These are phyloP conservation scores for Simmondsia chinensis DNA, from an alignment of 148 eudicot species.

Conservation along the genomic window DNA sequence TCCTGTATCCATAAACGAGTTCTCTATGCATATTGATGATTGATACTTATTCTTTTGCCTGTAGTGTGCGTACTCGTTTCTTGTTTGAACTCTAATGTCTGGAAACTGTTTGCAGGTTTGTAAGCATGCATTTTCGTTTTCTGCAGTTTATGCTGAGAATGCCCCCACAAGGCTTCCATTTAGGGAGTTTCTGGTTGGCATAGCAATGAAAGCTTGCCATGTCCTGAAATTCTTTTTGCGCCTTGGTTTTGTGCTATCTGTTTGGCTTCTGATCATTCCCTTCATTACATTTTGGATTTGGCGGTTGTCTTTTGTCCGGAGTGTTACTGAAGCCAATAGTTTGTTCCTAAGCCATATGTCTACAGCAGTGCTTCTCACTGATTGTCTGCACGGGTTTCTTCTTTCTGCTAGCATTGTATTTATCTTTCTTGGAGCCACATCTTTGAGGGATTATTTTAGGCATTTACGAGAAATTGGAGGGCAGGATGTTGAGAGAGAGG, in stretches of 20 bases:
- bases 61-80: not conserved
- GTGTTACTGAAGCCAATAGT: conserved; percentile 72
- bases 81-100: not conserved
- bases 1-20: too few species aligned
- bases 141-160: conserved; percentile 89
- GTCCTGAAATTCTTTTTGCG: conserved; percentile 84
- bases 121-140: conserved; percentile 91
- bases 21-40: too few species aligned
- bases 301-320: conserved; percentile 86
- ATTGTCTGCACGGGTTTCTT: conserved; percentile 93
- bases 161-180: conserved; percentile 94
- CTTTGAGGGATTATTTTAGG: conserved; percentile 88
- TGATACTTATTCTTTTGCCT: not conserved
- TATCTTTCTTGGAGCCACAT: conserved; percentile 91
- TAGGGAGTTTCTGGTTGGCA: conserved; percentile 77
- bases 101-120: conserved; percentile 63
- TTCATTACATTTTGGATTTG: conserved; percentile 97
- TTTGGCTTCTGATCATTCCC: conserved; percentile 92
- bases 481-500: conserved; percentile 87
- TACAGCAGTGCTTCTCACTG: conserved; percentile 68
- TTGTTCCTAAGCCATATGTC: conserved; percentile 80
- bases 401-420: conserved; percentile 94
- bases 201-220: conserved; percentile 79
- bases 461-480: conserved; percentile 87
- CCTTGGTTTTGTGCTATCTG: conserved; percentile 88